These are phyloP conservation scores for Fomitopsis pulvina DNA, from an alignment of 768 basidiomycete species.

Conservation along the genomic window DNA sequence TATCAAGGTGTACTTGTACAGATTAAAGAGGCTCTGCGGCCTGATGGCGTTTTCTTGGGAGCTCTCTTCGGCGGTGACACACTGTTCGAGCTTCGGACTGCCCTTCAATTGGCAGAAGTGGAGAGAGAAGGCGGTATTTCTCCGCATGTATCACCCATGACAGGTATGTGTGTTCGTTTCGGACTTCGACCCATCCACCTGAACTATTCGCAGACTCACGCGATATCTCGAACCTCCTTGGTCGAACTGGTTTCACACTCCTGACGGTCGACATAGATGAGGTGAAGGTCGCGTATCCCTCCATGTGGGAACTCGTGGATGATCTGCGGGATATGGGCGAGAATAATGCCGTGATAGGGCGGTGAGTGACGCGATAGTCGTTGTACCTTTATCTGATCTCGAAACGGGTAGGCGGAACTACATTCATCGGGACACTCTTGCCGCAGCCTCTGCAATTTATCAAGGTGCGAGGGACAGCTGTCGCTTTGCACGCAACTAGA, in stretches of 20 bases:
- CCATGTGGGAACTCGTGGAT: slow-evolving; percentile 92
- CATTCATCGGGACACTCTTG: slow-evolving; percentile 78
- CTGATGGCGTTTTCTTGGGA: slow-evolving; percentile 92
- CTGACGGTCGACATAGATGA: slow-evolving; percentile 96
- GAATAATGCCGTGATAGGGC: slow-evolving; percentile 81
- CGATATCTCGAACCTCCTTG: slow-evolving; percentile 88
- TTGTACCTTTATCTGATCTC: background rate
- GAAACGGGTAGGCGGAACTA: slow-evolving; percentile 46
- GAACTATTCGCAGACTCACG: slow-evolving; percentile 58
- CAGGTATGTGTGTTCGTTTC: slow-evolving; percentile 45
- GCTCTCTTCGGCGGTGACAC: slow-evolving; percentile 96
- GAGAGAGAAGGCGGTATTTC: slow-evolving; percentile 96
- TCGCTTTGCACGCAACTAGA: background rate
- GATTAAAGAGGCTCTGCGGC: slow-evolving; percentile 74
- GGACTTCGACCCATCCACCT: background rate
- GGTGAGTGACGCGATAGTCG: slow-evolving; percentile 35
- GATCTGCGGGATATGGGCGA: slow-evolving; percentile 98
- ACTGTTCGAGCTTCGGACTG: slow-evolving; percentile 87
- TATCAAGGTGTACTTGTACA: slow-evolving; percentile 73
- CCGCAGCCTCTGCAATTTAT: slow-evolving; percentile 92
- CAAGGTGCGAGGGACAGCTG: slow-evolving; percentile 47
- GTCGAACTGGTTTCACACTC: slow-evolving; percentile 87
- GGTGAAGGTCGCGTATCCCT: slow-evolving; percentile 83
- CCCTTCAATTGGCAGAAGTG: slow-evolving; percentile 88
- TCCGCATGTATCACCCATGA: slow-evolving; percentile 97